phyloP scores from a whole-genome alignment of 257 asterid genomes.

The Coffea canephora region DNA sequence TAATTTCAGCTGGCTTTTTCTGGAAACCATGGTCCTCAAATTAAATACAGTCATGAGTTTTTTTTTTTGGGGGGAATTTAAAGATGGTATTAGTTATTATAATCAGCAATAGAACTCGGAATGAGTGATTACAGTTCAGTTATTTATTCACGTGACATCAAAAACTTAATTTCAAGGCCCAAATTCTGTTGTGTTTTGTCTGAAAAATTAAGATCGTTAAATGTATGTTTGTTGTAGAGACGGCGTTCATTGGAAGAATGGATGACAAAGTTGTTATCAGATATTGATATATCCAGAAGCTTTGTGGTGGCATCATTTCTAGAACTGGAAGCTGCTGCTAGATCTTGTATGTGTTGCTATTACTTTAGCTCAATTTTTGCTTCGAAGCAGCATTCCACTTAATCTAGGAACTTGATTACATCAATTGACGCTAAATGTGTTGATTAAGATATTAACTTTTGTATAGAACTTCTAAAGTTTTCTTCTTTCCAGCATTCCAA shows the following conservation, averaged over 20 bases:
- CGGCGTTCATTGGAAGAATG: constrained; percentile 89
- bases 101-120: not conserved
- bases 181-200: not conserved
- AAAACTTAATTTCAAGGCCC: constrained; percentile 1
- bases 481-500: constrained; percentile 71
- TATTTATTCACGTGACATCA: not conserved
- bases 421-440: constrained; percentile 15
- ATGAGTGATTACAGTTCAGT: not conserved
- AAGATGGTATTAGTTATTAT: not conserved
- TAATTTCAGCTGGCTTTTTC: not conserved
- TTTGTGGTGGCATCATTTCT: constrained; percentile 82
- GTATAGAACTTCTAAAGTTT: not conserved
- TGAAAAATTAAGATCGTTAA: not conserved
- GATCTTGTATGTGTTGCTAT: constrained; percentile 64
- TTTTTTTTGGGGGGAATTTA: not conserved
- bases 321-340: constrained; percentile 97
- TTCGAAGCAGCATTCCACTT: constrained; percentile 8
- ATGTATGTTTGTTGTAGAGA: constrained; percentile 52
- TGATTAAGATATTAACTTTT: constrained; percentile 6
- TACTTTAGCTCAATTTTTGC: constrained; percentile 7
- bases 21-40: not conserved
- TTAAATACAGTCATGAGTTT: not conserved
- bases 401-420: not conserved
- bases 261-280: constrained; percentile 85
- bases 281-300: constrained; percentile 84